Evolutionary conservation across 2,329 filamentous ascomycete species (phyloP).

Genomic region (Colletotrichum sp.): DNA sequence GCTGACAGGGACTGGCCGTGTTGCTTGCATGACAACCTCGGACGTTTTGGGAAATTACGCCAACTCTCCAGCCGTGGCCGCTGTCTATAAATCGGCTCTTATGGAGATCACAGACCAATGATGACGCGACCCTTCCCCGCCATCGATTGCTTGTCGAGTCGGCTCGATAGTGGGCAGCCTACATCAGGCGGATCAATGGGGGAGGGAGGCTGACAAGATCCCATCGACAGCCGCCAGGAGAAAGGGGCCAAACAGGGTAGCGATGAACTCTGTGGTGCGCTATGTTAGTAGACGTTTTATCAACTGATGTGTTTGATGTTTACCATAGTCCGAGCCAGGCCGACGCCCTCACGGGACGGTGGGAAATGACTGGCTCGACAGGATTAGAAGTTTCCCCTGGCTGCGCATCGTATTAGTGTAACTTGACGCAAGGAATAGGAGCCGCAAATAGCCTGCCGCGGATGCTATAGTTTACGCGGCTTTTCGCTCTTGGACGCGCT

Average conservation of each 20-base stretch:
- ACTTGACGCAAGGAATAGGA: not conserved
- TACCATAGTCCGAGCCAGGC: not conserved
- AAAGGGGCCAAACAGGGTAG: constrained; percentile 6
- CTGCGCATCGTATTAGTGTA: not conserved
- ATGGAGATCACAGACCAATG: constrained; percentile 36
- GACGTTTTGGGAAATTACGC: constrained; percentile 50
- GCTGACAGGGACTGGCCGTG: constrained; percentile 29
- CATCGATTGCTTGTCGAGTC: constrained; percentile 14
- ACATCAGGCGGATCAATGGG: constrained; percentile 5
- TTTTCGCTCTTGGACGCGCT: not conserved
- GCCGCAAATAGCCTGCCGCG: not conserved
- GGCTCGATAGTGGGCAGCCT: constrained; percentile 5
- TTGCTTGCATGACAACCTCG: constrained; percentile 47
- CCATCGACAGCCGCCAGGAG: constrained; percentile 8
- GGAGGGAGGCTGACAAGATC: constrained; percentile 21
- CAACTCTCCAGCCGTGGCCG: constrained; percentile 38
- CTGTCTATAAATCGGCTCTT: constrained; percentile 42
- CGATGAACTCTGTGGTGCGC: constrained; percentile 11
- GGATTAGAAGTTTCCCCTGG: not conserved
- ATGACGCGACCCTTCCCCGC: constrained; percentile 32
- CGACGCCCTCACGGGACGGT: not conserved
- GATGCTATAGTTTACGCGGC: not conserved
- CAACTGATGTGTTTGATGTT: constrained; percentile 27
- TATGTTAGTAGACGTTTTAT: constrained; percentile 17
- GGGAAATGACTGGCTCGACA: constrained; percentile 3